These are phyloP conservation scores for Fusarium bactridioides DNA, from an alignment of 2,329 filamentous ascomycete genomes.

Conservation along the genomic window DNA sequence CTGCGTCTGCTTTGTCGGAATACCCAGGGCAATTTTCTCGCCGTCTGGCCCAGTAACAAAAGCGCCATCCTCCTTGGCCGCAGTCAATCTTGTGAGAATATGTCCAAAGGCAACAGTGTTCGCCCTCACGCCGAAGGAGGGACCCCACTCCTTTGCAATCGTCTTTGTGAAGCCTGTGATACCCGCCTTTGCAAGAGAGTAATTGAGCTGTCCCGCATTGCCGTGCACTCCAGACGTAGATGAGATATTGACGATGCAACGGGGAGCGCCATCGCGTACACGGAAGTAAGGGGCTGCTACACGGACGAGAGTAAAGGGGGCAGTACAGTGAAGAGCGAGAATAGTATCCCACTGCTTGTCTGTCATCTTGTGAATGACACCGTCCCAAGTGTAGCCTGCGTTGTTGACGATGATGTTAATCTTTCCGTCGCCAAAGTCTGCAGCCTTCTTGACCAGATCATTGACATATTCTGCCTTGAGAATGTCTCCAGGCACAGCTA, in stretches of 20 bases:
- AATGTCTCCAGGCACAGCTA: constrained; percentile 80
- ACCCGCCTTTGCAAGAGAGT: constrained; percentile 84
- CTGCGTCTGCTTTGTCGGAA: constrained; percentile 68
- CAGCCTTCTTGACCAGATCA: constrained; percentile 75
- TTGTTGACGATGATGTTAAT: constrained; percentile 94
- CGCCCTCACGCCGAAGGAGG: constrained; percentile 78
- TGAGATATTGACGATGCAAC: constrained; percentile 84
- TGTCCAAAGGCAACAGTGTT: constrained; percentile 88
- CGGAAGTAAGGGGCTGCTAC: constrained; percentile 87
- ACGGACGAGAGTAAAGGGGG: constrained; percentile 83
- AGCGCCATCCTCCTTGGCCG: constrained; percentile 83
- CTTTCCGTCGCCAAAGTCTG: constrained; percentile 84
- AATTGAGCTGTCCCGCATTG: constrained; percentile 92
- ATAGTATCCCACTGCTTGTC: constrained; percentile 95
- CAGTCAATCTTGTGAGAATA: constrained; percentile 81
- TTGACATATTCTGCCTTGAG: constrained; percentile 75
- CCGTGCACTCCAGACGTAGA: constrained; percentile 84
- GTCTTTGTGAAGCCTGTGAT: constrained; percentile 86
- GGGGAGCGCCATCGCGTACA: constrained; percentile 80
- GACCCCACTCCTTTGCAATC: constrained; percentile 92
- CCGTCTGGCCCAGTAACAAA: constrained; percentile 81
- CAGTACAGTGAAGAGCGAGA: constrained; percentile 81
- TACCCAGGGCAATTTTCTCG: constrained; percentile 76
- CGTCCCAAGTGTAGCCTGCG: constrained; percentile 92
- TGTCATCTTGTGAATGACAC: constrained; percentile 89